Base-by-base conservation (phyloP, 2,329 filamentous ascomycete genomes). In the Lasiodiplodia gonubiensis region DNA sequence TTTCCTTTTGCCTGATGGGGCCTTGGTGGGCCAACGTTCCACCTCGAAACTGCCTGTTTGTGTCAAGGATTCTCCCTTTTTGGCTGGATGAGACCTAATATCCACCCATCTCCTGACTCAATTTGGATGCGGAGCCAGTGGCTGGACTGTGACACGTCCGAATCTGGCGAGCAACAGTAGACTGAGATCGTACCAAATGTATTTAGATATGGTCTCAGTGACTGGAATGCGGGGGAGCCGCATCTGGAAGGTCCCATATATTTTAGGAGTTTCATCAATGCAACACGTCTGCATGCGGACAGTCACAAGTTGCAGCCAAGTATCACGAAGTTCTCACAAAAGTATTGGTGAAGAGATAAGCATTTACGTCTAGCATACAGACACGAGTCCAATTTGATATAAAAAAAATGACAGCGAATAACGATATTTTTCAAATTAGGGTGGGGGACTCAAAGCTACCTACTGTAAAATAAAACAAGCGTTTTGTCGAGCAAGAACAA, bases 371-470 rank as follows among this genome's bases (percentile, higher is more conserved):
- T 27, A 30, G 52, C 52, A 54, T 25, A 27, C 25, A 54, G 4
- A 52, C 52, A 23, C 16, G 35, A 33, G n/a, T 21, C n/a, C 53
- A 23, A 37, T 52, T 52, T 14, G 23, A 52, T 12, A 18, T 12
- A n/a, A 52, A 52, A 52, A 23, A 51, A 51, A 59, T 42, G 23
- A 27, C 54, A 59, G 35, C 54, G 54, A 59, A 27, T 59, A 59
- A 46, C 39, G 35, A 59, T 59, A 59, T 59, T 42, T 42, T 42
- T 55, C 54, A 59, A 42, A 63, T 63, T 63, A 63, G 59, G 59
- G 59, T 42, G 42, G 18, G 30, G 5, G 11, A 14, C 49, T 35
- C 52, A 35, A 55, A 55, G 53, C 30, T 51, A 49, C 59, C 46
- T 63, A 63, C 59, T 51, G 37, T 63, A 37, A 63, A 60, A 48